These are phyloP conservation scores for Trichomonas vaginalis DNA, from an alignment of 208 protist genomes.

Conservation along the genomic window DNA sequence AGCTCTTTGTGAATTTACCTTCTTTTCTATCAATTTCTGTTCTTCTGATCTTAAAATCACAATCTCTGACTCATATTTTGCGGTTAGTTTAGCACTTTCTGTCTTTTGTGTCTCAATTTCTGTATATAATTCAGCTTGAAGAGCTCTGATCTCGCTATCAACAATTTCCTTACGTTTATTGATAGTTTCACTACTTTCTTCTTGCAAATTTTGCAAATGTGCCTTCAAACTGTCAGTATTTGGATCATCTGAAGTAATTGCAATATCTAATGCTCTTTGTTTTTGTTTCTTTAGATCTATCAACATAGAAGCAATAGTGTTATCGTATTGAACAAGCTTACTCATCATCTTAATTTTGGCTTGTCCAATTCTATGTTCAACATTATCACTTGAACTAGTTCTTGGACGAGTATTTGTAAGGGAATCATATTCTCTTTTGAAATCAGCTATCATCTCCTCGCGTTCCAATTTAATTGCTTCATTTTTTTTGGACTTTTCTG, in stretches of 20 bases:
- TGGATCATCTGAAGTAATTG: not conserved
- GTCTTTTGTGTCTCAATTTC: not conserved
- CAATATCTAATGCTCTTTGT: not conserved
- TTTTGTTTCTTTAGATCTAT: not conserved
- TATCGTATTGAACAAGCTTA: not conserved
- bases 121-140: not conserved
- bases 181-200: not conserved
- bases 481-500: not conserved
- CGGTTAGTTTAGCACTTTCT: not conserved
- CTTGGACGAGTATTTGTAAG: not conserved
- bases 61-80: not conserved
- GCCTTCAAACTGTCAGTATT: not conserved
- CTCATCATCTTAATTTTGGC: not conserved
- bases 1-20: not conserved
- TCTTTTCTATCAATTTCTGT: not conserved
- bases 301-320: not conserved
- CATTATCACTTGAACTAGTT: not conserved
- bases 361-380: not conserved
- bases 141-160: not conserved
- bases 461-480: not conserved
- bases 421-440: not conserved
- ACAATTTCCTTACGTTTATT: not conserved
- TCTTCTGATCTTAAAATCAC: not conserved
- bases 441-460: not conserved
- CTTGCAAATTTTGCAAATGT: not conserved